These are phyloP conservation scores for Malus hybrid DNA, from an alignment of 331 rosid species.

Conservation along the genomic window DNA sequence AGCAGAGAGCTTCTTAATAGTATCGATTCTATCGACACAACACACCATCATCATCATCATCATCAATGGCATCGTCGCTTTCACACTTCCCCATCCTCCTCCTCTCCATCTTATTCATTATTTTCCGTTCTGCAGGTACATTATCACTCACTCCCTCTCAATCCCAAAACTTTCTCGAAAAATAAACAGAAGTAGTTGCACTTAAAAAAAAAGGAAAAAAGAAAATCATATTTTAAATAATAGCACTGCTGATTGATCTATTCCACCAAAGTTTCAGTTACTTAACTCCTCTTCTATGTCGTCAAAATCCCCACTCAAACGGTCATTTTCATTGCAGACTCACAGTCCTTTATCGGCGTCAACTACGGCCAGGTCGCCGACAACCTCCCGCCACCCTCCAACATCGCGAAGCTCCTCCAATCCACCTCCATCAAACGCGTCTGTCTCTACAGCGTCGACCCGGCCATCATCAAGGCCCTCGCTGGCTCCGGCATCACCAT, in stretches of 20 bases:
- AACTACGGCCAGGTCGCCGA: conserved; percentile 77
- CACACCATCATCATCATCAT: too few species aligned
- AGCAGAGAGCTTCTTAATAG: too few species aligned
- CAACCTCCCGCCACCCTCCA: conserved; percentile 54
- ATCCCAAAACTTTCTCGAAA: neutral
- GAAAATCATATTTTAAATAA: neutral
- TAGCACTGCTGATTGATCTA: neutral
- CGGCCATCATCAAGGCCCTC: conserved; percentile 44
- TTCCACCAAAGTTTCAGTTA: neutral
- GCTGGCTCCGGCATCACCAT: conserved; percentile 58
- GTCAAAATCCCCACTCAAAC: neutral
- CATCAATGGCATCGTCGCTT: conserved; percentile 26
- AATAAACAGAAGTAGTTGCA: neutral
- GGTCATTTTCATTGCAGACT: conserved; percentile 32
- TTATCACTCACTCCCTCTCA: too few species aligned
- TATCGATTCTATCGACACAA: too few species aligned
- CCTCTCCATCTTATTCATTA: conserved; percentile 15
- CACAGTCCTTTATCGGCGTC: conserved; percentile 75
- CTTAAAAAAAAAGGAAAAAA: neutral
- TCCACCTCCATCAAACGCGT: conserved; percentile 55
- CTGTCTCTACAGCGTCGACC: conserved; percentile 71
- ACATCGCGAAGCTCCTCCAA: conserved; percentile 44
- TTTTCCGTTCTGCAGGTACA: conserved; percentile 31
- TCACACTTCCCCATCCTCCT: conserved; percentile 19
- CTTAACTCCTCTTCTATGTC: neutral